Percentiles rank a stretch among this genome's conserved stretches.
These are phyloP conservation scores for Phytophthora megakarya DNA, from an alignment of 352 stramenopile species.

Conservation along the genomic window DNA sequence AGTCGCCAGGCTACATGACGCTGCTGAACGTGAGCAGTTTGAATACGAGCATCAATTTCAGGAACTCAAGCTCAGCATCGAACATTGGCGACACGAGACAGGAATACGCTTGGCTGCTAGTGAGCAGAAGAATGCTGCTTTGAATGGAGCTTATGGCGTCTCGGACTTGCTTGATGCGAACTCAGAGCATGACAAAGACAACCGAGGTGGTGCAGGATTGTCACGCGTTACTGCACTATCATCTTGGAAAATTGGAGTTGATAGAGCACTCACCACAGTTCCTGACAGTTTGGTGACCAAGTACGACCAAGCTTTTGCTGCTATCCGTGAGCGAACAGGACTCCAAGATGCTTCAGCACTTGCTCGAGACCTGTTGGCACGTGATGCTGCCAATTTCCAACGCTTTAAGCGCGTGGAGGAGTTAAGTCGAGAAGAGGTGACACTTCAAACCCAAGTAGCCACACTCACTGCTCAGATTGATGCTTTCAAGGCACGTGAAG, in stretches of 20 bases:
- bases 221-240: constrained; percentile 62
- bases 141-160: constrained; percentile 10
- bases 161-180: constrained; percentile 22
- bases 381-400: constrained; percentile 83
- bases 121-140: constrained; percentile 9
- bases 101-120: constrained; percentile 22
- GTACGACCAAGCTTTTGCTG: constrained; percentile 67
- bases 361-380: constrained; percentile 52
- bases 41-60: constrained; percentile 72
- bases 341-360: constrained; percentile 57
- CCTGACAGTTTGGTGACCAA: constrained; percentile 55
- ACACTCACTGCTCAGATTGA: constrained; percentile 54
- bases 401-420: constrained; percentile 79
- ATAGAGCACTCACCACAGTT: constrained; percentile 55
- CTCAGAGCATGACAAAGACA: constrained; percentile 36
- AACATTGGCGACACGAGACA: constrained; percentile 46
- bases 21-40: constrained; percentile 57
- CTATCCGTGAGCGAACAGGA: constrained; percentile 62
- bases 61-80: constrained; percentile 60
- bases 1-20: constrained; percentile 52
- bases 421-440: constrained; percentile 61
- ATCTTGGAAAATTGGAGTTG: constrained; percentile 78
- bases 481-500: constrained; percentile 69
- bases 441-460: constrained; percentile 56
- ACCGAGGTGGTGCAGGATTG: constrained; percentile 28